These are phyloP conservation scores for Gossypium rotundifolium DNA, from an alignment of 345 rosid genomes.

Conservation along the genomic window DNA sequence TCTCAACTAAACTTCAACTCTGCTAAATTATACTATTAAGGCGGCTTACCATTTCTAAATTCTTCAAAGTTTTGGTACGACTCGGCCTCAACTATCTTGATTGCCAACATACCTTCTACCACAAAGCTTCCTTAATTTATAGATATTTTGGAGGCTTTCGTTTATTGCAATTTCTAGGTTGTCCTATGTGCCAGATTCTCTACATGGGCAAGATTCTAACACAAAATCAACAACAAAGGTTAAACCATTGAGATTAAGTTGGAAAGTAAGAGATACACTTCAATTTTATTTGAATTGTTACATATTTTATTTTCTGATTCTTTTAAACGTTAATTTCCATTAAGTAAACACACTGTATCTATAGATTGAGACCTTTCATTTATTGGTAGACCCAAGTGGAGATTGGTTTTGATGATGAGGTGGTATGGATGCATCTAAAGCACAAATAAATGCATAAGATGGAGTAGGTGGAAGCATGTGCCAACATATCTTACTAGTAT, in stretches of 20 bases:
- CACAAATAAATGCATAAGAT: not conserved
- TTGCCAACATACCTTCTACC: constrained; percentile 35
- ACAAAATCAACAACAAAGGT: not conserved
- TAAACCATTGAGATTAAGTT: not conserved
- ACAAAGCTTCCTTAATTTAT: constrained; percentile 34
- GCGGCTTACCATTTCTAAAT: constrained; percentile 48
- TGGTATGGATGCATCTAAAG: not conserved
- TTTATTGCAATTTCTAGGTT: not conserved
- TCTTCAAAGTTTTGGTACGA: constrained; percentile 46
- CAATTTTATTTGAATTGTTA: too few relatives aligned
- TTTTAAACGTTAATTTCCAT: not conserved
- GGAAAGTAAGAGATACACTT: not conserved
- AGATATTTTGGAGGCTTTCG: constrained; percentile 19
- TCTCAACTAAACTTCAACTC: not conserved
- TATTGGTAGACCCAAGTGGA: not conserved
- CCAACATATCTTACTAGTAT: not conserved
- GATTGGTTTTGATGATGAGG: not conserved
- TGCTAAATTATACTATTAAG: not conserved
- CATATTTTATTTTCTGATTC: too few relatives aligned
- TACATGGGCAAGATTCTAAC: not conserved
- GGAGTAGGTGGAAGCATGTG: constrained; percentile 6
- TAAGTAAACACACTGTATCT: not conserved
- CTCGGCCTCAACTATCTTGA: constrained; percentile 45
- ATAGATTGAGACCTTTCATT: not conserved
- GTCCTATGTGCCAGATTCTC: not conserved